Percentiles rank a stretch among this genome's conserved stretches.
phyloP scores from a whole-genome alignment of 768 basidiomycete species.

The Pisolithus microcarpus region DNA sequence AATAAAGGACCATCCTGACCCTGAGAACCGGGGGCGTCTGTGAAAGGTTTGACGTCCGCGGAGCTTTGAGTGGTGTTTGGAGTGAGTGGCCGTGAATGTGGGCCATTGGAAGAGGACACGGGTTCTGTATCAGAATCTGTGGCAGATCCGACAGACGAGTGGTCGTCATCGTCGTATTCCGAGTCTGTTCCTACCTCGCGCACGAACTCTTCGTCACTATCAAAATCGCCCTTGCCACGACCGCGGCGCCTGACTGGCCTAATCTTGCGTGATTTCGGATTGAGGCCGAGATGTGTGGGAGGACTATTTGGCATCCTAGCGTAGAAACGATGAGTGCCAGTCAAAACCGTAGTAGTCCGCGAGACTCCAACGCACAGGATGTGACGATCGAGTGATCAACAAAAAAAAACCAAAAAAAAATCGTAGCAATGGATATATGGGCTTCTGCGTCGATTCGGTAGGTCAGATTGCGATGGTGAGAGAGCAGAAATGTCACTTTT shows the following conservation, averaged over 20 bases:
- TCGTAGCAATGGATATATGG: too few relatives aligned
- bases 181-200: slow-evolving; percentile 68
- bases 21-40: slow-evolving; percentile 19
- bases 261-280: slow-evolving; percentile 33
- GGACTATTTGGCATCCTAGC: slow-evolving; percentile 42
- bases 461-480: too few relatives aligned
- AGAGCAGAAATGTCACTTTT: too few relatives aligned
- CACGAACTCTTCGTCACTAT: slow-evolving; percentile 74
- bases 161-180: slow-evolving; percentile 54
- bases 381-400: too few relatives aligned
- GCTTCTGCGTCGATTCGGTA: too few relatives aligned
- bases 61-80: slow-evolving; percentile 64
- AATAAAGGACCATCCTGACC: slow-evolving; percentile 45
- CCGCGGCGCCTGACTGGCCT: slow-evolving; percentile 54
- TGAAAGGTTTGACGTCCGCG: slow-evolving; percentile 29
- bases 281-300: slow-evolving; percentile 27
- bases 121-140: slow-evolving; percentile 71
- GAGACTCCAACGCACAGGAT: too few relatives aligned
- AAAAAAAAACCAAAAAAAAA: too few relatives aligned
- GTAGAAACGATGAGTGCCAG: slow-evolving; percentile 10
- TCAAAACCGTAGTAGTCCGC: too few relatives aligned
- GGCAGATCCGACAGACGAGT: slow-evolving; percentile 50
- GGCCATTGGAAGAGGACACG: slow-evolving; percentile 44
- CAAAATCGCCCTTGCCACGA: slow-evolving; percentile 48
- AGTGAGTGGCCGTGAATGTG: slow-evolving; percentile 47